Evolutionary conservation across 2,329 filamentous ascomycete genomes (phyloP).

Genomic region (Thielaviopsis populi): DNA sequence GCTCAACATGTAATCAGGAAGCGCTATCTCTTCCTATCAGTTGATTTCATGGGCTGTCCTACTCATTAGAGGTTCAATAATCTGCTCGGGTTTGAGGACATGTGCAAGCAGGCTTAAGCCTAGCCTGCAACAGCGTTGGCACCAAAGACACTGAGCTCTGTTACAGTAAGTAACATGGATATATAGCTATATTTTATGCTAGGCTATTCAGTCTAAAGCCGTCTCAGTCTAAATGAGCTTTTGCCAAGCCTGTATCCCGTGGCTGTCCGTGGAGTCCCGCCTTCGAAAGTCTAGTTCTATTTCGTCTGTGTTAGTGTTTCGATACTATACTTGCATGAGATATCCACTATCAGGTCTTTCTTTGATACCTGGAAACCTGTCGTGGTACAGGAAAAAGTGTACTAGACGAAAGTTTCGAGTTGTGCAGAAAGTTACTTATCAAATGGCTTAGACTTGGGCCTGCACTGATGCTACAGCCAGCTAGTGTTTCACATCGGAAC

Average conservation of each 20-base stretch:
- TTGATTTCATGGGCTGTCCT: too few relatives aligned
- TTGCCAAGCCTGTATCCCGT: background rate
- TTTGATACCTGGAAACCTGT: background rate
- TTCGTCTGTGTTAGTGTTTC: background rate
- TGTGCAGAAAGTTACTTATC: background rate
- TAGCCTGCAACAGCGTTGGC: too few relatives aligned
- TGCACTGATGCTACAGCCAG: background rate
- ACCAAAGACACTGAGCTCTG: too few relatives aligned
- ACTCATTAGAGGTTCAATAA: too few relatives aligned
- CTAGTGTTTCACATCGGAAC: background rate
- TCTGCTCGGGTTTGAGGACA: too few relatives aligned
- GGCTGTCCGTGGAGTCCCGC: background rate
- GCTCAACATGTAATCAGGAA: background rate
- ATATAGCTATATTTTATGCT: background rate
- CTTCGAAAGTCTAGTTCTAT: background rate
- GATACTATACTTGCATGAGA: background rate
- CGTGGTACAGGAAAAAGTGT: background rate
- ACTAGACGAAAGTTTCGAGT: background rate
- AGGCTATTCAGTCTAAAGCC: background rate
- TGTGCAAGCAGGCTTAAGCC: too few relatives aligned
- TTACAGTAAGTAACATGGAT: too few relatives aligned
- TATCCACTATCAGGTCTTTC: background rate
- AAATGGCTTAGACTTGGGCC: background rate
- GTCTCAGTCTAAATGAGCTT: background rate
- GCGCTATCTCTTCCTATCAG: too few relatives aligned